A percentile compares a stretch with the other conserved stretches of the same genome.
Conservation (phyloP, 1,284 basidiomycete species). For the Trichosporon coremiiforme region DNA sequence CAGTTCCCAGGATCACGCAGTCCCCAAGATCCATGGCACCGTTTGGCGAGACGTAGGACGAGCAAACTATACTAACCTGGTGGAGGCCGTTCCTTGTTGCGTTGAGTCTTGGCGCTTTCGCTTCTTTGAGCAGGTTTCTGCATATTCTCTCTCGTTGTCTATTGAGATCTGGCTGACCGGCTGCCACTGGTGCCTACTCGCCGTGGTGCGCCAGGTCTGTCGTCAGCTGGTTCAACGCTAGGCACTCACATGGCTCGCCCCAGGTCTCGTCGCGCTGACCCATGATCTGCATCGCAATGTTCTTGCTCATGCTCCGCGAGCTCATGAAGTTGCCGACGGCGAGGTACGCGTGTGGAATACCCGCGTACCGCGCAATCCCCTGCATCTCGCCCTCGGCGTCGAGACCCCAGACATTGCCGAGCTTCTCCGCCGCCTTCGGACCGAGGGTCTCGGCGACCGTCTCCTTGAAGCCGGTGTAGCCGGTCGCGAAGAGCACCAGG, state of each 20-base stretch:
- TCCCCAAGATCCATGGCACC: constrained; percentile 21
- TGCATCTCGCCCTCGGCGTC: constrained; percentile 64
- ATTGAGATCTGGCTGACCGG: neutral
- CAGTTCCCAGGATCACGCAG: neutral
- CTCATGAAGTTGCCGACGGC: constrained; percentile 61
- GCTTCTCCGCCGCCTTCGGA: constrained; percentile 59
- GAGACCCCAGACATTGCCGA: constrained; percentile 64
- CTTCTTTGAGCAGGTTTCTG: neutral
- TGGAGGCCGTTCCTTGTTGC: neutral
- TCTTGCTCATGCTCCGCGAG: constrained; percentile 64
- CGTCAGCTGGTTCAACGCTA: neutral
- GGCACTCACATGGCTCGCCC: constrained; percentile 56
- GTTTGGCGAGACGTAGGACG: neutral
- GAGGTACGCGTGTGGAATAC: constrained; percentile 53
- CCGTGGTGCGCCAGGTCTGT: neutral
- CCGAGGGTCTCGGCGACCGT: constrained; percentile 61
- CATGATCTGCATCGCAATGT: constrained; percentile 67
- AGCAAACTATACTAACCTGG: neutral
- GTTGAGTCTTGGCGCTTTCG: neutral
- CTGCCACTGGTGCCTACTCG: neutral
- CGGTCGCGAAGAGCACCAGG: constrained; percentile 69
- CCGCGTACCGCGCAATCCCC: constrained; percentile 61
- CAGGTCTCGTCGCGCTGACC: constrained; percentile 63
- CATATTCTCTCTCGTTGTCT: neutral
- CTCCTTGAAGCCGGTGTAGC: constrained; percentile 57